Evolutionary conservation across 2,329 filamentous ascomycete genomes (phyloP).

Genomic region (Exserohilum rostratum): DNA sequence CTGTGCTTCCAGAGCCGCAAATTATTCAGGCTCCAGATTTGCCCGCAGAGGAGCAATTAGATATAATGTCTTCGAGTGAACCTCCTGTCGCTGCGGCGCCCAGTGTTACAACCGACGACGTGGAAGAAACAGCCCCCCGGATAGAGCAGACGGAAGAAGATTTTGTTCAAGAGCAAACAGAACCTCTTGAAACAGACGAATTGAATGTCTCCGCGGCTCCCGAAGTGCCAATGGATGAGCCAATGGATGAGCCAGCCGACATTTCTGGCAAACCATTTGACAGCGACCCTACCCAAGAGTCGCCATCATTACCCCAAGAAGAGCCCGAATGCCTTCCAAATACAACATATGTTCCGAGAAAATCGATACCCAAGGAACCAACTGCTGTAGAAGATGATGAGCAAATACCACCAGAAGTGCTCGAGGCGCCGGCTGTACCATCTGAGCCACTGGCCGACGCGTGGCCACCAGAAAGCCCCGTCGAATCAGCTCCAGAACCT

Average conservation of each 20-base stretch:
- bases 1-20: background rate
- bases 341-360: background rate
- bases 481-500: constrained; percentile 1
- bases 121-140: background rate
- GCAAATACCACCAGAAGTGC: background rate
- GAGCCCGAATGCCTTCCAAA: background rate
- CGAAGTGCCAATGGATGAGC: background rate
- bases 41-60: background rate
- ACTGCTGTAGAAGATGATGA: constrained; percentile 6
- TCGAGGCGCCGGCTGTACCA: background rate
- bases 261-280: background rate
- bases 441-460: background rate
- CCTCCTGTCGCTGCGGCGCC: background rate
- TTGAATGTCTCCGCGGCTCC: background rate
- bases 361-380: constrained; percentile 11
- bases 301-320: background rate
- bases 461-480: background rate
- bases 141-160: constrained; percentile 1
- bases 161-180: background rate
- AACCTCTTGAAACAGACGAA: constrained; percentile 3
- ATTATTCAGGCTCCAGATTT: constrained; percentile 2
- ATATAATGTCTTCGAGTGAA: background rate
- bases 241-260: background rate
- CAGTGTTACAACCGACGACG: background rate
- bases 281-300: background rate